Percentiles rank a stretch among this genome's conserved stretches.
Conservation (phyloP, 805 yeast species). For the Pichia deserticola region DNA sequence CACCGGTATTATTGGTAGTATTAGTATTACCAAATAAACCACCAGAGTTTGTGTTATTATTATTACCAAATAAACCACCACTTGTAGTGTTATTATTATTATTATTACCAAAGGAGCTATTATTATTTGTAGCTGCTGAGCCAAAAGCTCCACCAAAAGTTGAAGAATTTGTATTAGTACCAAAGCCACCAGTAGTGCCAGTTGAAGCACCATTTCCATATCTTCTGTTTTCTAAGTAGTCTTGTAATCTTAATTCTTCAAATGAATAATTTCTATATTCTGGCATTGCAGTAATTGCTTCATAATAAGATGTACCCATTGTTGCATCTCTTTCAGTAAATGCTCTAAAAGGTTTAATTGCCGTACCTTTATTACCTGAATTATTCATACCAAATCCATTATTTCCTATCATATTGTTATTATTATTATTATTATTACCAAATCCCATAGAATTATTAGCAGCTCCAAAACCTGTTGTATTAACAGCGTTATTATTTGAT, state of each 20-base stretch:
- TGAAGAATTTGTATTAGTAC: constrained; percentile 12
- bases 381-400: constrained; percentile 29
- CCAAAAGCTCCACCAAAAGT: constrained; percentile 18
- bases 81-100: constrained; percentile 11
- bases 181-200: constrained; percentile 14
- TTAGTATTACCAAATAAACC: constrained; percentile 4
- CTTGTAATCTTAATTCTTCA: constrained; percentile 86
- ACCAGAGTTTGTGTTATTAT: constrained; percentile 7
- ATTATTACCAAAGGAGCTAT: constrained; percentile 27
- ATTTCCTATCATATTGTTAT: constrained; percentile 4
- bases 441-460: constrained; percentile 3
- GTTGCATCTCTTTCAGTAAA: constrained; percentile 64
- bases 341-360: constrained; percentile 56
- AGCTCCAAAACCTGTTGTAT: constrained; percentile 13
- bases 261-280: constrained; percentile 74
- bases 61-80: constrained; percentile 19
- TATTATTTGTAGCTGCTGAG: constrained; percentile 8
- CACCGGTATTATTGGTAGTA: constrained; percentile 11
- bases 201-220: constrained; percentile 38
- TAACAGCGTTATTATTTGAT: constrained; percentile 8
- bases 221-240: constrained; percentile 68
- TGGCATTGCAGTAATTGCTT: constrained; percentile 82
- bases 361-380: constrained; percentile 55
- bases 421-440: constrained; percentile 4
- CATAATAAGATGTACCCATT: constrained; percentile 51